A percentile compares a stretch with the other conserved stretches of the same genome.
Conservation (phyloP, 257 asterid genomes). For the Capsicum chinense region DNA sequence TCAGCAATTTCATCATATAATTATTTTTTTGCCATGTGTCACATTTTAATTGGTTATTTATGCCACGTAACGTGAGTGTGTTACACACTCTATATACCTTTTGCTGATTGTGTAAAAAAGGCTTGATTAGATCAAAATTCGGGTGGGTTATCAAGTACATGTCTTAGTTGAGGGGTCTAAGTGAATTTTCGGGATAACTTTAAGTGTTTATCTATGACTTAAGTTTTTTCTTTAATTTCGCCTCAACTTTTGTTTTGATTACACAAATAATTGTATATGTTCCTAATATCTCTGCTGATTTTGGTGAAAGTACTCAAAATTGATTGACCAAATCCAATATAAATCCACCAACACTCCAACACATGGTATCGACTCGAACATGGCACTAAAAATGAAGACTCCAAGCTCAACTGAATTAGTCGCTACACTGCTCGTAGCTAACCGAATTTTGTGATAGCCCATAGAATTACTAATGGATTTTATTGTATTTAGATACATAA, state of each 20-base stretch:
- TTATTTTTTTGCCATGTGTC: too few species aligned
- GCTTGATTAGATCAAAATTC: too few species aligned
- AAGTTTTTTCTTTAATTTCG: not conserved
- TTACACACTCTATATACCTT: too few species aligned
- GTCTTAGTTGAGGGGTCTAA: too few species aligned
- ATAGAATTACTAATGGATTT: not conserved
- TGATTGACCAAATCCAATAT: not conserved
- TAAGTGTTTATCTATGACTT: too few species aligned
- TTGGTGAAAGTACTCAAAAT: not conserved
- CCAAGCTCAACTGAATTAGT: not conserved
- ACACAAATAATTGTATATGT: not conserved
- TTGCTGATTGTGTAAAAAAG: too few species aligned
- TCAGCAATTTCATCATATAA: too few species aligned
- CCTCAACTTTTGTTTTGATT: not conserved
- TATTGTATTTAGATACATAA: not conserved
- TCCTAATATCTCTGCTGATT: accelerated
- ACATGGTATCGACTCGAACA: not conserved
- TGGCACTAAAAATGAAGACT: not conserved
- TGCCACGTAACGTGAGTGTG: too few species aligned
- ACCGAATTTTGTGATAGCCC: not conserved
- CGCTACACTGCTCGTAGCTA: accelerated
- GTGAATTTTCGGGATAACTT: too few species aligned
- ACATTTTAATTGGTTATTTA: not conserved
- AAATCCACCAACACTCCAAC: not conserved
- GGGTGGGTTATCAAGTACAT: too few species aligned